Conservation (phyloP, 2,329 filamentous ascomycete species). For the Eutypella sp. region DNA sequence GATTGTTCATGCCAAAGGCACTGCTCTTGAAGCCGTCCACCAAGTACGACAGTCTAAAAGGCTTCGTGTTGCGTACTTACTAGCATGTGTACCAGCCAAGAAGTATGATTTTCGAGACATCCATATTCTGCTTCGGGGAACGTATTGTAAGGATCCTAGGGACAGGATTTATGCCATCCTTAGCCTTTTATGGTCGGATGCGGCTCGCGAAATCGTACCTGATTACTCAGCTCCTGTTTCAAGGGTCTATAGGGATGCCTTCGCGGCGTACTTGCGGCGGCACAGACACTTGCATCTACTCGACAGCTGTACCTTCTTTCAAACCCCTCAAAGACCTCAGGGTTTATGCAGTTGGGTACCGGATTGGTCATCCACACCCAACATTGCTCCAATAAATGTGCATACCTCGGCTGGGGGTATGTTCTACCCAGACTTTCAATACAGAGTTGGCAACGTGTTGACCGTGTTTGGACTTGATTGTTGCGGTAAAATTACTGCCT, state of each 20-base stretch:
- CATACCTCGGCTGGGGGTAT: not conserved
- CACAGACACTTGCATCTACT: not conserved
- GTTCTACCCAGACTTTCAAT: not conserved
- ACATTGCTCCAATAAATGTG: not conserved
- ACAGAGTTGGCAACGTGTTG: not conserved
- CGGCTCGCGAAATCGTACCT: not conserved
- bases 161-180: not conserved
- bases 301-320: not conserved
- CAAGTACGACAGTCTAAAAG: no score
- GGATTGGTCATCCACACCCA: not conserved
- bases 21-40: no score
- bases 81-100: no score
- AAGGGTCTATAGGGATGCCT: not conserved
- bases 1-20: no score
- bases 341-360: not conserved
- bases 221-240: not conserved
- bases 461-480: not conserved
- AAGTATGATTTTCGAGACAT: no score
- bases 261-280: not conserved
- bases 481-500: not conserved
- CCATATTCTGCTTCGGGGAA: no score
- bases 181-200: not conserved
- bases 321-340: not conserved
- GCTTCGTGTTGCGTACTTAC: no score
- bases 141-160: not conserved